phyloP scores from a whole-genome alignment of 345 rosid species.

The Eucalyptus marginata region DNA sequence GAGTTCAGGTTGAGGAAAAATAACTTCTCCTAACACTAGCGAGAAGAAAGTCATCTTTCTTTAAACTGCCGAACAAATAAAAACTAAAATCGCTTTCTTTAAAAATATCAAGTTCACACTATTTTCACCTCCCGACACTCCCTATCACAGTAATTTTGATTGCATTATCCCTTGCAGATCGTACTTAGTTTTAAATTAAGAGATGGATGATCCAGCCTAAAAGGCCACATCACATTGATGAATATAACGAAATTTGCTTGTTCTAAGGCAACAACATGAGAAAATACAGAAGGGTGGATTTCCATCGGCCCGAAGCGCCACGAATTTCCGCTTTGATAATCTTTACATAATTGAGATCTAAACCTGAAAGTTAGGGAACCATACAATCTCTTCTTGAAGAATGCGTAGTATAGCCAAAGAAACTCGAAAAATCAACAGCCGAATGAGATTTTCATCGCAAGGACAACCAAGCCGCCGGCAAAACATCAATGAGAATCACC shows the following conservation, averaged over 20 bases:
- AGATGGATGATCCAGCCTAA: neutral
- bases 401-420: neutral
- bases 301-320: neutral
- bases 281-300: neutral
- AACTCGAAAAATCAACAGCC: neutral
- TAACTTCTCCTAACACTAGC: accelerated
- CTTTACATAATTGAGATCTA: neutral
- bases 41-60: neutral
- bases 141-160: too few relatives aligned
- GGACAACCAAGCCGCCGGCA: neutral
- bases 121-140: too few relatives aligned
- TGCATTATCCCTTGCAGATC: too few relatives aligned
- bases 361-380: neutral
- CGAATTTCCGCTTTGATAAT: neutral
- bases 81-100: too few relatives aligned
- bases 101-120: too few relatives aligned
- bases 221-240: neutral
- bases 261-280: neutral
- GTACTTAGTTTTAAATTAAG: neutral
- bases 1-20: neutral
- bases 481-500: neutral
- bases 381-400: neutral
- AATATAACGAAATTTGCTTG: neutral
- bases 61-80: accelerated
- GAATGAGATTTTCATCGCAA: neutral